Percentiles rank a stretch among this genome's conserved stretches.
Conservation (phyloP, 2,329 filamentous ascomycete genomes). For the Penicillium expansum region DNA sequence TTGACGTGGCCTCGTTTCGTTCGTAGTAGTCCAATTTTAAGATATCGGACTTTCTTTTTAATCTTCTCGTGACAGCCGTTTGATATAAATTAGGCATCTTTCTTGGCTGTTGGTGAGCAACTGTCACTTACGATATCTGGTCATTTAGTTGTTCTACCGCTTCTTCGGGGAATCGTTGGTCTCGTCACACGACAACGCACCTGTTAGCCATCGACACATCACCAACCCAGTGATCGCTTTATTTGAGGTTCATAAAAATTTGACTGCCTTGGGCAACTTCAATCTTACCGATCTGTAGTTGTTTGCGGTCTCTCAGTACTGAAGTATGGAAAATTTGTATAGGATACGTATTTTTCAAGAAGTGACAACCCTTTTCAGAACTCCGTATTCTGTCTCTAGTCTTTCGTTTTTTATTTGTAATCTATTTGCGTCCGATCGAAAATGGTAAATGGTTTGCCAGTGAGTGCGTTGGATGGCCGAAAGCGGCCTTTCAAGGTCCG, state of each 20-base stretch:
- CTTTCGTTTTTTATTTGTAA: background rate
- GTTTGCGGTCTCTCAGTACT: background rate
- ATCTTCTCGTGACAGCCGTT: constrained; percentile 6
- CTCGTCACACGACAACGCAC: constrained; percentile 22
- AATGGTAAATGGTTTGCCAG: background rate
- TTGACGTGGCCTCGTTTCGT: constrained; percentile 24
- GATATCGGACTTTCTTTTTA: background rate
- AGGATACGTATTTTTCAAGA: background rate
- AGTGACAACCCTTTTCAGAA: background rate
- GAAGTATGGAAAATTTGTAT: constrained; percentile 3
- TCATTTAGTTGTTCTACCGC: constrained; percentile 12
- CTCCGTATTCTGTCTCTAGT: background rate
- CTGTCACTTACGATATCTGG: background rate
- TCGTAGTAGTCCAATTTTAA: constrained; percentile 1
- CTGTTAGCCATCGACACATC: constrained; percentile 21
- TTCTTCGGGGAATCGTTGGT: constrained; percentile 13
- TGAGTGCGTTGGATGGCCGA: background rate
- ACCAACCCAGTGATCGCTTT: constrained; percentile 7
- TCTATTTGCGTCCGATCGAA: constrained; percentile 6
- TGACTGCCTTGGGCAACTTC: background rate
- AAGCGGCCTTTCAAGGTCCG: background rate
- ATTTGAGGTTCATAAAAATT: background rate
- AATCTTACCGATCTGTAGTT: background rate
- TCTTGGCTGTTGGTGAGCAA: background rate
- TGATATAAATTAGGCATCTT: background rate